Evolutionary conservation across 2,329 filamentous ascomycete species (phyloP).

Genomic region (Penicillium verrucosum): DNA sequence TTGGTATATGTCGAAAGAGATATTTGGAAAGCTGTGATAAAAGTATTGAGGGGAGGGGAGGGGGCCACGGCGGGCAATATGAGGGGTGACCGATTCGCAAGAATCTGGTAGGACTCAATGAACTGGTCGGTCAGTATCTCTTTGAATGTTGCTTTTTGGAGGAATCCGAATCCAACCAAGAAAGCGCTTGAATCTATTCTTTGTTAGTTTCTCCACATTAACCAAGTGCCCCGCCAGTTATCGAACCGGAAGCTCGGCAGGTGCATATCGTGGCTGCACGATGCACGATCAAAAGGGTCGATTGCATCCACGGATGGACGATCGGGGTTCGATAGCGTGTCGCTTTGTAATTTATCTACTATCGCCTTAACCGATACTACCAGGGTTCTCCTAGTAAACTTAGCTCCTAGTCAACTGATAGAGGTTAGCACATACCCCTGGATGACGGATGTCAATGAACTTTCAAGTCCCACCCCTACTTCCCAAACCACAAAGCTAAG

Average conservation of each 20-base stretch:
- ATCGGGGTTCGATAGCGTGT: not conserved
- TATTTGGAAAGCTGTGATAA: not conserved
- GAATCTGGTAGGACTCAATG: not conserved
- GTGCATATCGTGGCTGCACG: not conserved
- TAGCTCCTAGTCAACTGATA: not conserved
- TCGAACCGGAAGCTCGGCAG: not conserved
- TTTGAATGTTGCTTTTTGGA: slow-evolving; percentile 1
- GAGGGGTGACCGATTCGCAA: not conserved
- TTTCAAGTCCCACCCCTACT: not conserved
- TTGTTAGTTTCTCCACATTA: not conserved
- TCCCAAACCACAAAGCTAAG: not conserved
- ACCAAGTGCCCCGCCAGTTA: not conserved
- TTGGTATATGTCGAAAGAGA: not conserved
- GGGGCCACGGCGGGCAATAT: not conserved
- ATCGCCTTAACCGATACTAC: not conserved
- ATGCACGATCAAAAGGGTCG: not conserved
- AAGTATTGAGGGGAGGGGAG: not conserved
- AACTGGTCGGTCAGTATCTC: too few relatives aligned
- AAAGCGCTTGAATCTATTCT: not conserved
- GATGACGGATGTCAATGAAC: not conserved
- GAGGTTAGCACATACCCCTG: not conserved
- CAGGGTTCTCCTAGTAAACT: too few relatives aligned
- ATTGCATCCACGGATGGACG: not conserved
- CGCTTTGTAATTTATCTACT: not conserved
- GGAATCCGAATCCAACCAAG: not conserved